A percentile compares a stretch with the other conserved stretches of the same genome.
phyloP scores from a whole-genome alignment of 2,329 filamentous ascomycete species.

The Ophiobolus disseminans region DNA sequence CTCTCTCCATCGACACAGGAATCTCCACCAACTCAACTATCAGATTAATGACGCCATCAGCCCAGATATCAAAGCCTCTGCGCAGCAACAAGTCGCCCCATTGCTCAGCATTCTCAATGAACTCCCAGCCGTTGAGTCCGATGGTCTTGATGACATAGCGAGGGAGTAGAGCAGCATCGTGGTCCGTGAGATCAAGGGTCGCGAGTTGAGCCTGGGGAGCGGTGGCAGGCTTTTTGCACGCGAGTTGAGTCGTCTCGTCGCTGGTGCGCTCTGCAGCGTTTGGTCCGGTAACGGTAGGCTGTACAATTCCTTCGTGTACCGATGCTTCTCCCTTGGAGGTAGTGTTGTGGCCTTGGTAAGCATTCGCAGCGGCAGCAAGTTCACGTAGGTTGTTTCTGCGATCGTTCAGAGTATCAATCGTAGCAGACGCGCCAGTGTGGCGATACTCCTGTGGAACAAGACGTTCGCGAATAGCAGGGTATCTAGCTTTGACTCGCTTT shows the following conservation, averaged over 20 bases:
- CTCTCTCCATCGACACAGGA: neutral
- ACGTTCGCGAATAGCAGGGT: slow-evolving; percentile 18
- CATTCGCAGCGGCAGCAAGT: slow-evolving; percentile 42
- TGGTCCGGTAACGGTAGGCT: too few relatives aligned
- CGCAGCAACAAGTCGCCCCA: slow-evolving; percentile 38
- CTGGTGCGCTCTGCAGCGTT: too few relatives aligned
- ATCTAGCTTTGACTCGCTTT: slow-evolving; percentile 12
- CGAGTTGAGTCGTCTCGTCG: too few relatives aligned
- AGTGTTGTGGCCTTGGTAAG: slow-evolving; percentile 8
- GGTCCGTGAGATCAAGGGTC: too few relatives aligned
- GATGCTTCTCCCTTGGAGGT: neutral
- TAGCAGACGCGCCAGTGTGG: neutral
- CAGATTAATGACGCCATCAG: slow-evolving; percentile 39
- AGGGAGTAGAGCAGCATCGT: slow-evolving; percentile 8
- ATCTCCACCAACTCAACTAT: slow-evolving; percentile 34
- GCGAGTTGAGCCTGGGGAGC: too few relatives aligned
- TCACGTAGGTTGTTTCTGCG: slow-evolving; percentile 35
- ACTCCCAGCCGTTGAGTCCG: slow-evolving; percentile 29
- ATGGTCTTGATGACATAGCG: slow-evolving; percentile 32
- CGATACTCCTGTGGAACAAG: neutral
- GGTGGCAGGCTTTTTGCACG: too few relatives aligned
- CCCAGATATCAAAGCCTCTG: slow-evolving; percentile 38
- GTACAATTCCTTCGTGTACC: too few relatives aligned
- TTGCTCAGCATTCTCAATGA: slow-evolving; percentile 27
- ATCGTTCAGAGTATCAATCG: slow-evolving; percentile 2